These are phyloP conservation scores for Cymodocea nodosa DNA, from an alignment of 116 monocot genomes.

Conservation along the genomic window DNA sequence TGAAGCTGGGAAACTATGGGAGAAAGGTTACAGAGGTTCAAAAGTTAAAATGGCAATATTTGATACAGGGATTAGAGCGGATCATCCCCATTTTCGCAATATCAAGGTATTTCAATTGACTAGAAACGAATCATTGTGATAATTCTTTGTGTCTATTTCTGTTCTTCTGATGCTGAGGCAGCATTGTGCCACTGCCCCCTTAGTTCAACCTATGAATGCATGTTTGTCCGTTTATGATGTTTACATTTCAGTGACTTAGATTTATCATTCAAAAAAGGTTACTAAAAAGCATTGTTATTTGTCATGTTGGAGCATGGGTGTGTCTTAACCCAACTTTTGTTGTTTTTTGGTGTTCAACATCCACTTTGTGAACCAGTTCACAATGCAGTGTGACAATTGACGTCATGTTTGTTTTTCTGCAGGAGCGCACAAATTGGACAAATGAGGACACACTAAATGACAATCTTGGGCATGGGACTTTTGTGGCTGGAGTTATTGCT, in stretches of 20 bases:
- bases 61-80: conserved; percentile 93
- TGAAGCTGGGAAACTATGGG: conserved; percentile 91
- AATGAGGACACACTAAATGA: conserved; percentile 98
- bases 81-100: conserved; percentile 98
- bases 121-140: not conserved
- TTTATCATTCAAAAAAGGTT: too few relatives aligned
- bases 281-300: too few relatives aligned
- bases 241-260: too few relatives aligned
- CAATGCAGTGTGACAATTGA: too few relatives aligned
- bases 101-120: conserved; percentile 60
- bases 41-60: conserved; percentile 99
- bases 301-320: too few relatives aligned
- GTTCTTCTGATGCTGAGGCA: too few relatives aligned
- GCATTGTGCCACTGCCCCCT: too few relatives aligned
- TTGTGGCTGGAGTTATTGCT: conserved; percentile 98
- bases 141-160: not conserved
- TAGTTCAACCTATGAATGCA: too few relatives aligned
- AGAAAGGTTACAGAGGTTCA: conserved; percentile 74
- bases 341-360: too few relatives aligned
- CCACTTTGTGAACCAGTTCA: too few relatives aligned
- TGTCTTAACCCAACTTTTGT: too few relatives aligned
- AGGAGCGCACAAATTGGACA: conserved; percentile 99
- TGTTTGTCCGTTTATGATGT: too few relatives aligned
- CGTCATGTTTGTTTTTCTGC: conserved; percentile 1
- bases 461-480: conserved; percentile 99